Evolutionary conservation across 805 yeast species (phyloP), one percentile per base, ranked within the genome.

Genomic region (Cyberlindnera petersonii): DNA sequence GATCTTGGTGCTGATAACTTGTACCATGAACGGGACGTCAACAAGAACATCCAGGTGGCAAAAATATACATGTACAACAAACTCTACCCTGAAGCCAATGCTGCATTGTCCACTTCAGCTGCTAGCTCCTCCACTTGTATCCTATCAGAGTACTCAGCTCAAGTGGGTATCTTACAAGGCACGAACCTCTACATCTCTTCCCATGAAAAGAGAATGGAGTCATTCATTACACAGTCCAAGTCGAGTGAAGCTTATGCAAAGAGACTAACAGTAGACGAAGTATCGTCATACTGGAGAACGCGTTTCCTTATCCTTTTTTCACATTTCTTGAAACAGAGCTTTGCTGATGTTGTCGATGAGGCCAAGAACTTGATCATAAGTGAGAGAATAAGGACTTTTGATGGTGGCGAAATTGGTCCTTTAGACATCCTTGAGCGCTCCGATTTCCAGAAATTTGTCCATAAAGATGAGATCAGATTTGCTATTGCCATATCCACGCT

Each of bases 261-360:
- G 27, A 47, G 54, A 41, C 26, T 54, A 10, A 56, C 56, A 1
- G 43, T 39, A 1, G 19, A 24, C 2, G 63, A 59, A 36, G 46
- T 52, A 7, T 26, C 33, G 9, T 43, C 59, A 2, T 58, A 46
- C 36, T 59, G 58, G 56, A 50, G 55, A 39, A 48, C 58, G 5
- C 50, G 51, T 17, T 48, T 50, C 29, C 37, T 50, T 9, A 42
- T 55, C 2, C 18, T 60, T 5, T 47, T 52, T 43, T 49, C 58
- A 2, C 33, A 52, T 11, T 60, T 59, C 31, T 38, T 56, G 13
- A 46, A 47, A 21, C 43, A 46, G 13, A 42, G 49, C 21, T 60
- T 40, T 34, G 31, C 38, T 2, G 55, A 46, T 4, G 61, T 48
- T 11, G 33, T 47, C 3, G 19, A 17, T 11, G 26, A 31, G 10